phyloP scores from a whole-genome alignment of 108 stramenopile genomes.

The Skeletonema marinoi region DNA sequence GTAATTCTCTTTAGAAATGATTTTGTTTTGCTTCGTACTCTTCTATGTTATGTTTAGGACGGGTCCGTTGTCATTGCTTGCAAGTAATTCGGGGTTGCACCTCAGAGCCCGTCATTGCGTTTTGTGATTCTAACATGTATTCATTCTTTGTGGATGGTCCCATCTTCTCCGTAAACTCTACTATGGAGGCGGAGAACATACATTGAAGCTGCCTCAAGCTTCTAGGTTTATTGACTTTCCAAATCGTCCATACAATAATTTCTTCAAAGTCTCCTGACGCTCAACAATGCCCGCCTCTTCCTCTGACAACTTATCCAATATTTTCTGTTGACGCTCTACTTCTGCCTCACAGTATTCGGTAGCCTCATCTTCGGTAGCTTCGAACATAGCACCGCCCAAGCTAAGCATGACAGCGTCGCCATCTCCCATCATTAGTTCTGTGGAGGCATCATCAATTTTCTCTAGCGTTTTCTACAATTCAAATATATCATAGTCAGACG shows the following conservation, averaged over 20 bases:
- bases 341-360: conserved; percentile 86
- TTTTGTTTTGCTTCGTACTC: background rate
- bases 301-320: conserved; percentile 60
- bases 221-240: conserved; percentile 91
- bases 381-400: conserved; percentile 89
- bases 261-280: conserved; percentile 78
- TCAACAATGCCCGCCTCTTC: conserved; percentile 76
- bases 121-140: background rate
- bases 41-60: background rate
- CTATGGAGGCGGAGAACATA: background rate
- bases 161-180: background rate
- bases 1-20: background rate
- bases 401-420: conserved; percentile 73
- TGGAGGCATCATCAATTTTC: conserved; percentile 91
- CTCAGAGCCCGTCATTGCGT: background rate
- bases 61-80: background rate
- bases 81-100: background rate
- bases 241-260: conserved; percentile 86
- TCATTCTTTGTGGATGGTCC: background rate
- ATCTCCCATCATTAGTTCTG: conserved; percentile 92
- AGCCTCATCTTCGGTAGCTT: conserved; percentile 84
- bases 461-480: conserved; percentile 71
- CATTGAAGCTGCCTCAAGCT: conserved; percentile 33
- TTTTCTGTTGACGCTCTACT: conserved; percentile 75
- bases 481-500: background rate